phyloP scores from a whole-genome alignment of 768 basidiomycete genomes.

The Agaricus blazei region DNA sequence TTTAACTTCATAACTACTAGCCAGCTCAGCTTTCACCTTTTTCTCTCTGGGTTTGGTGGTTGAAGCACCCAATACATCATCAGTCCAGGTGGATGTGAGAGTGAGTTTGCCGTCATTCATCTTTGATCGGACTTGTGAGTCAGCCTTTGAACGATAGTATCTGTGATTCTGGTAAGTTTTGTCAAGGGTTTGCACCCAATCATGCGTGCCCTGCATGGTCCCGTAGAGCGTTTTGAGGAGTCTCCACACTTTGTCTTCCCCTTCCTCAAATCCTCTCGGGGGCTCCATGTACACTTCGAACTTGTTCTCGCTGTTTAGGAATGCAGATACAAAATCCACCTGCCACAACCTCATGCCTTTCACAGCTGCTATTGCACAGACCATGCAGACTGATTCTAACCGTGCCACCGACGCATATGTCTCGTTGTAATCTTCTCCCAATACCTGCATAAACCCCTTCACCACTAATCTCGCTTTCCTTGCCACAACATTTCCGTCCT shows the following conservation, averaged over 20 bases:
- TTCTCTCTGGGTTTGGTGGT: too few species aligned
- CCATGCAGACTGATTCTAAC: constrained; percentile 13
- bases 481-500: constrained; percentile 11
- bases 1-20: constrained; percentile 9
- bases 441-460: constrained; percentile 12
- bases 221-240: constrained; percentile 16
- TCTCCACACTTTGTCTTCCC: constrained; percentile 8
- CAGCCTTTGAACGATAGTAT: constrained; percentile 7
- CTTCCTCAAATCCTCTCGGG: constrained; percentile 9
- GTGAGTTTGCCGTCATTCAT: constrained; percentile 9
- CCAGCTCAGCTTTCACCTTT: too few species aligned
- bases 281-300: constrained; percentile 15
- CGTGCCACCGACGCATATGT: constrained; percentile 15
- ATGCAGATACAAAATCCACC: constrained; percentile 17
- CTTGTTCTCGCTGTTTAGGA: constrained; percentile 14
- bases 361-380: constrained; percentile 12
- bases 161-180: constrained; percentile 10
- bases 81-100: constrained; percentile 4
- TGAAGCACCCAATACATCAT: neutral
- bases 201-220: constrained; percentile 13
- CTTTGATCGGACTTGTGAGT: constrained; percentile 2
- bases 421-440: constrained; percentile 15
- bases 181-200: constrained; percentile 8
- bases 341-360: constrained; percentile 10
- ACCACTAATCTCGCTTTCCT: constrained; percentile 15